Evolutionary conservation across 1,139 yeast species (phyloP).

Genomic region (Blastobotrys capitulatus): DNA sequence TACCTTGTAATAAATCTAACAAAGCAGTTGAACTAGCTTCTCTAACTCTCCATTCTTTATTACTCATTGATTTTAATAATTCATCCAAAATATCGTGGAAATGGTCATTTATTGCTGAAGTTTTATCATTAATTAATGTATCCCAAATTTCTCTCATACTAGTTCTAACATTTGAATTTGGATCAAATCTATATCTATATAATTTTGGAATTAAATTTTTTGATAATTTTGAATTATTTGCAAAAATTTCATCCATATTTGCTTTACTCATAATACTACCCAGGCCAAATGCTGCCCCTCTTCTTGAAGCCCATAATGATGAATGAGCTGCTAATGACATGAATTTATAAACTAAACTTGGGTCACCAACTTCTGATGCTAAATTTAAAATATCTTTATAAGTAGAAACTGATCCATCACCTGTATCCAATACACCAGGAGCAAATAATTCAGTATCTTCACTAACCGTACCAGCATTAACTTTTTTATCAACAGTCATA

Average conservation of each 20-base stretch:
- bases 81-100: constrained; percentile 60
- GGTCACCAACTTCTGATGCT: constrained; percentile 95
- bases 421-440: constrained; percentile 70
- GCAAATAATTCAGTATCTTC: constrained; percentile 83
- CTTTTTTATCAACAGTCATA: constrained; percentile 60
- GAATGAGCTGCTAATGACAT: constrained; percentile 90
- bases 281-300: constrained; percentile 90
- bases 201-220: constrained; percentile 70
- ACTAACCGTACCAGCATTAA: constrained; percentile 65
- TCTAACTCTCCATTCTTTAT: constrained; percentile 88
- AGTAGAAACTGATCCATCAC: constrained; percentile 82
- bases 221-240: constrained; percentile 50
- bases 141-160: constrained; percentile 92
- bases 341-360: constrained; percentile 86
- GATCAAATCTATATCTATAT: constrained; percentile 81
- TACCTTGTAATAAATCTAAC: constrained; percentile 61
- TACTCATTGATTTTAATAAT: constrained; percentile 63
- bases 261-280: constrained; percentile 80
- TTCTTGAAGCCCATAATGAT: constrained; percentile 86
- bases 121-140: constrained; percentile 58
- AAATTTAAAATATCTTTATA: constrained; percentile 71
- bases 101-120: constrained; percentile 48
- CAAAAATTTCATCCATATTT: constrained; percentile 58
- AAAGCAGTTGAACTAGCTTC: constrained; percentile 82
- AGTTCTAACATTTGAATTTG: constrained; percentile 63